Percentiles rank a stretch among this genome's conserved stretches.
These are phyloP conservation scores for Coemansia sp. DNA, from an alignment of 192 early-diverging fungal species.

Conservation along the genomic window DNA sequence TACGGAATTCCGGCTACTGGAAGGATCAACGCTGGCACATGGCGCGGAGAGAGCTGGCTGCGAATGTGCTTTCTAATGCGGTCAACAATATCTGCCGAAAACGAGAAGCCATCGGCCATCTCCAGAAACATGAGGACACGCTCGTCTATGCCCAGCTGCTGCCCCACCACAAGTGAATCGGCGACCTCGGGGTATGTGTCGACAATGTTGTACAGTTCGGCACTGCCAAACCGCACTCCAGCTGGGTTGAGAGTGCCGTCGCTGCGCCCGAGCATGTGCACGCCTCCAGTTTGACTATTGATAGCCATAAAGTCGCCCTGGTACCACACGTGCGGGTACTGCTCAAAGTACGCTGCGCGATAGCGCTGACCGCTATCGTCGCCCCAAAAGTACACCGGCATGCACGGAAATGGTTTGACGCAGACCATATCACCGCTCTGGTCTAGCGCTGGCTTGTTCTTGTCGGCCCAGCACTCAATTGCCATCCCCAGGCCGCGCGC, in stretches of 20 bases:
- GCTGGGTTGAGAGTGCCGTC: constrained; percentile 92
- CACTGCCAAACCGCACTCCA: constrained; percentile 90
- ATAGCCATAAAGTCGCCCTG: constrained; percentile 94
- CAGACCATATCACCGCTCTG: constrained; percentile 91
- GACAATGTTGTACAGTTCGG: constrained; percentile 93
- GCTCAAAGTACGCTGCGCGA: constrained; percentile 82
- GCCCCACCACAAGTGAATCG: constrained; percentile 89
- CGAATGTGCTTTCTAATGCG: constrained; percentile 78
- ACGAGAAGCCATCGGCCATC: constrained; percentile 63
- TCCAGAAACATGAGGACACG: constrained; percentile 90
- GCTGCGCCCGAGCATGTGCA: constrained; percentile 91
- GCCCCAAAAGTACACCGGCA: constrained; percentile 95
- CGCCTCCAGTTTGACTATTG: constrained; percentile 80
- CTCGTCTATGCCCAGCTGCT: constrained; percentile 81
- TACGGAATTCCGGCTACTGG: constrained; percentile 85
- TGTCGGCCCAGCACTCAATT: constrained; percentile 84
- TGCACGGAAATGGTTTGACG: constrained; percentile 90
- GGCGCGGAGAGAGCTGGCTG: constrained; percentile 80
- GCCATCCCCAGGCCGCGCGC: constrained; percentile 90
- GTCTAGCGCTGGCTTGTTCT: constrained; percentile 61
- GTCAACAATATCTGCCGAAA: constrained; percentile 64
- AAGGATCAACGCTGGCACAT: constrained; percentile 87
- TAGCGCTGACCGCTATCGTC: constrained; percentile 78
- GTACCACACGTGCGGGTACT: constrained; percentile 86
- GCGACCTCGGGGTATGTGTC: constrained; percentile 76